Percentiles rank a stretch among this genome's conserved stretches.
Conservation (phyloP, 208 protist species). For the Trypanosoma cruzi region DNA sequence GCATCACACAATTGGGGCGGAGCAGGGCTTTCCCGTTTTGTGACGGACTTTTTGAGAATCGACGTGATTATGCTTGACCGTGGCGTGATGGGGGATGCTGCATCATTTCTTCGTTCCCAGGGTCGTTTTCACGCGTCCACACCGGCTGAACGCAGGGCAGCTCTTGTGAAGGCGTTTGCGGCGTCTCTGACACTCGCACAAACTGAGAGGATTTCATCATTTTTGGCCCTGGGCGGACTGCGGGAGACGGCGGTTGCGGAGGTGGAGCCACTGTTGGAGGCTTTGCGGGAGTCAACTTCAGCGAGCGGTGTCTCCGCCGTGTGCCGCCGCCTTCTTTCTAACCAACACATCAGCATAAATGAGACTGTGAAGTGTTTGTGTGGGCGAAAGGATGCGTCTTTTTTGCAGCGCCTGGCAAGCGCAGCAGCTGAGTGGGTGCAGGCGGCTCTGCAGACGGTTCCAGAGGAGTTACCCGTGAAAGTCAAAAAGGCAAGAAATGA, state of each 20-base stretch:
- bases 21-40: constrained; percentile 1
- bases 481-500: constrained; percentile 10
- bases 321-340: constrained; percentile 14
- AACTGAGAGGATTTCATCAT: constrained; percentile 1
- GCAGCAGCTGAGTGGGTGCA: constrained; percentile 17
- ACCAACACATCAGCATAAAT: neutral
- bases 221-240: constrained; percentile 6
- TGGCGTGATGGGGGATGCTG: constrained; percentile 10
- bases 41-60: constrained; percentile 12
- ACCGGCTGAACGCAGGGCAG: constrained; percentile 22
- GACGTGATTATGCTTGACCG: constrained; percentile 18
- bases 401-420: neutral
- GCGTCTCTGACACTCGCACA: constrained; percentile 34
- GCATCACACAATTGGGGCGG: constrained; percentile 11
- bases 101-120: constrained; percentile 11
- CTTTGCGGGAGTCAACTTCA: constrained; percentile 5
- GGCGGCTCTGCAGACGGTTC: constrained; percentile 32
- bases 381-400: neutral
- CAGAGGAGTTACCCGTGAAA: neutral
- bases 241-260: constrained; percentile 18
- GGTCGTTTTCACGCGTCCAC: constrained; percentile 6
- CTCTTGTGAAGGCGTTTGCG: constrained; percentile 35
- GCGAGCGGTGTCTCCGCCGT: constrained; percentile 8
- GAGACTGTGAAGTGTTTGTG: constrained; percentile 3
- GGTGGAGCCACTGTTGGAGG: constrained; percentile 22